These are phyloP conservation scores for Ophiostoma ips DNA, from an alignment of 2,329 filamentous ascomycete genomes.

Conservation along the genomic window DNA sequence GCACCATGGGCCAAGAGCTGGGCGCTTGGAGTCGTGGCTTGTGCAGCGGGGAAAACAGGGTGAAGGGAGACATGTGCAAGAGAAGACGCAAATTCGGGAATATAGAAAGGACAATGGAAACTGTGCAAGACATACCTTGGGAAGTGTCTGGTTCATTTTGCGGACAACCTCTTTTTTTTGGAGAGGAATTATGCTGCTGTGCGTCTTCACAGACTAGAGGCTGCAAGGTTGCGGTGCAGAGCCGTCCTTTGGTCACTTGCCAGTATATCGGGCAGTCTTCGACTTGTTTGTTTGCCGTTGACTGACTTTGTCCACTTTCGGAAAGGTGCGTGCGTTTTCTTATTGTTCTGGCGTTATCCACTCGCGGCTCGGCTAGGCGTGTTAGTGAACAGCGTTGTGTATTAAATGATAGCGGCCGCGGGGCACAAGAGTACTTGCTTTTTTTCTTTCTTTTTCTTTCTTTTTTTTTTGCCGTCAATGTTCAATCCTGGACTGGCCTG, in stretches of 20 bases:
- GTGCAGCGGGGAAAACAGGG: background rate
- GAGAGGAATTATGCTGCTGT: background rate
- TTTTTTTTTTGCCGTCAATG: no score
- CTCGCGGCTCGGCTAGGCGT: background rate
- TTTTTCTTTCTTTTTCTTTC: no score
- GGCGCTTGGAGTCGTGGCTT: background rate
- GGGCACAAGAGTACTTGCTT: no score
- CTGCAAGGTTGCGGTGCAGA: background rate
- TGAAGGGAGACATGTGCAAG: no score
- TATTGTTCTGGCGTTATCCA: background rate
- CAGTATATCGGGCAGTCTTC: background rate
- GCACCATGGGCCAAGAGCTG: background rate
- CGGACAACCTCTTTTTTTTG: background rate
- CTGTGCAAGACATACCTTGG: constrained; percentile 1
- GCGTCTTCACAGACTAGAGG: background rate
- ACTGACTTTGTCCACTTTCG: background rate
- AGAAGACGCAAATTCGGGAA: no score
- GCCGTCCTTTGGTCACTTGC: background rate
- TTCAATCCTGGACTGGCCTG: no score
- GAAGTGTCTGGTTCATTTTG: constrained; percentile 1
- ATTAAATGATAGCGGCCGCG: no score
- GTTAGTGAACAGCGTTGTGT: no score
- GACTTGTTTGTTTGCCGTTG: background rate
- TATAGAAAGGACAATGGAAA: background rate
- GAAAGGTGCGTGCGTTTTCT: background rate